phyloP scores from a whole-genome alignment of 495 filamentous ascomycete species.

The Aspergillus bertholletiae region DNA sequence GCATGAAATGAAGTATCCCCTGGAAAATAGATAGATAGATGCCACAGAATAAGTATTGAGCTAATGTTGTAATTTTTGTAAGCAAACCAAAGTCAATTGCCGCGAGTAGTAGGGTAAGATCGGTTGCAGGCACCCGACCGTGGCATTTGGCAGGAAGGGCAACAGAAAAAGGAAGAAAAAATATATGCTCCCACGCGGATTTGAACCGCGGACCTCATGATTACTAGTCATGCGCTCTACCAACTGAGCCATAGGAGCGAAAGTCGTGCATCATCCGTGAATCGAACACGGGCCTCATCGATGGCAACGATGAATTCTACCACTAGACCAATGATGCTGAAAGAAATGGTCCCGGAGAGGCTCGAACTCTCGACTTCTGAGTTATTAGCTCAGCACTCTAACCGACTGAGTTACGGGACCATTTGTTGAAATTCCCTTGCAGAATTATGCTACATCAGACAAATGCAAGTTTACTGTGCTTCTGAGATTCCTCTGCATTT shows the following conservation, averaged over 20 bases:
- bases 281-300: slow-evolving; percentile 59
- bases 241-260: slow-evolving; percentile 4
- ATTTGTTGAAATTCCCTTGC: neutral
- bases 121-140: too few relatives aligned
- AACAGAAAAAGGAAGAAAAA: slow-evolving; percentile 13
- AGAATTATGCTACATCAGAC: neutral
- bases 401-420: slow-evolving; percentile 1
- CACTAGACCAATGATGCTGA: slow-evolving; percentile 56
- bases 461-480: too few relatives aligned
- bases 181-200: slow-evolving; percentile 3
- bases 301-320: slow-evolving; percentile 61
- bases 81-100: too few relatives aligned
- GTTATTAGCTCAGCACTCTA: slow-evolving; percentile 2
- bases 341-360: neutral
- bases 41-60: too few relatives aligned
- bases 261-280: slow-evolving; percentile 49
- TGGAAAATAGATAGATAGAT: too few relatives aligned
- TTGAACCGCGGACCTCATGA: slow-evolving; percentile 7
- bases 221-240: slow-evolving; percentile 10
- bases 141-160: too few relatives aligned
- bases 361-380: slow-evolving; percentile 2
- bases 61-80: too few relatives aligned
- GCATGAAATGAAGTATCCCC: neutral
- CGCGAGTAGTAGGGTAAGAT: too few relatives aligned
- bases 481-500: too few relatives aligned